Percentiles rank a stretch among this genome's conserved stretches.
phyloP scores from a whole-genome alignment of 2,329 filamentous ascomycete genomes.

The Aspergillus tanneri region DNA sequence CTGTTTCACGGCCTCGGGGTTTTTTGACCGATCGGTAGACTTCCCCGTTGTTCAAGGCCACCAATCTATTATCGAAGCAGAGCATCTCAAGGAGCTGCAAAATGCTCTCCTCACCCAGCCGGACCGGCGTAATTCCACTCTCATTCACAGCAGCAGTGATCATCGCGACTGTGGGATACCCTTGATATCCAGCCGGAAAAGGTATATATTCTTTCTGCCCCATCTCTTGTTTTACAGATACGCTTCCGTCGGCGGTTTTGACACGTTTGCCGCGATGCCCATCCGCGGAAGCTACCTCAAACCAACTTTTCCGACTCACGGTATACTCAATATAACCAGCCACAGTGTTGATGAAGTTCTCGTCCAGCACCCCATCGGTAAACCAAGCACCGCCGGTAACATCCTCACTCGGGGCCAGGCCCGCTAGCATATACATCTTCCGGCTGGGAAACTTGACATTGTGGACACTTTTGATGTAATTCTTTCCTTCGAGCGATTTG shows the following conservation, averaged over 20 bases:
- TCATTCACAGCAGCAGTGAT: conserved; percentile 73
- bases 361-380: conserved; percentile 84
- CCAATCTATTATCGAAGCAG: conserved; percentile 81
- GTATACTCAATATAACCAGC: conserved; percentile 71
- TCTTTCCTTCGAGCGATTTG: conserved; percentile 78
- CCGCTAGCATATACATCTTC: conserved; percentile 93
- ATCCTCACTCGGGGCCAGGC: conserved; percentile 80
- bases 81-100: conserved; percentile 84
- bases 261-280: conserved; percentile 45
- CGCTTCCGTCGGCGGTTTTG: conserved; percentile 36
- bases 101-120: conserved; percentile 69
- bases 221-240: conserved; percentile 30
- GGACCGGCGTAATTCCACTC: conserved; percentile 69
- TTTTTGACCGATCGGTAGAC: conserved; percentile 51
- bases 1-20: conserved; percentile 37
- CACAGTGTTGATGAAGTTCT: conserved; percentile 78
- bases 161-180: conserved; percentile 76
- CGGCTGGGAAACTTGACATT: conserved; percentile 86
- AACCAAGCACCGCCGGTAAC: conserved; percentile 95
- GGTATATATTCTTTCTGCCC: conserved; percentile 46
- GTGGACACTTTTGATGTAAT: conserved; percentile 83
- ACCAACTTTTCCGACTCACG: conserved; percentile 71
- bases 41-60: conserved; percentile 54
- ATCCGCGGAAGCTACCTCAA: conserved; percentile 47
- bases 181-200: conserved; percentile 64